Percentiles rank a stretch among this genome's conserved stretches.
phyloP scores from a whole-genome alignment of 306 rosid genomes.

The Fragaria nilgerrensis region DNA sequence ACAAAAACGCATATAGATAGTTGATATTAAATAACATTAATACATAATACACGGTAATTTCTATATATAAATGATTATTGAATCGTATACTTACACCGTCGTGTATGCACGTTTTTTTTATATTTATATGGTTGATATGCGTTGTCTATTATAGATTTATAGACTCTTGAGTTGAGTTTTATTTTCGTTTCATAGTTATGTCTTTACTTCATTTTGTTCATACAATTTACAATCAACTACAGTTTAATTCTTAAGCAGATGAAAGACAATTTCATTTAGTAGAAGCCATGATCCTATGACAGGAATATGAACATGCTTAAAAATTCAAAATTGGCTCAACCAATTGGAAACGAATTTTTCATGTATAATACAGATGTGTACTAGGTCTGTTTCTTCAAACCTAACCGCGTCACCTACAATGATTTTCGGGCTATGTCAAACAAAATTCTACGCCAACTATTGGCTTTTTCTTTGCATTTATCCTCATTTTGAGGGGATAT shows the following conservation, averaged over 20 bases:
- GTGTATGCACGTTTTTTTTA: too few relatives aligned
- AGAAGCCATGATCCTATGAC: background rate
- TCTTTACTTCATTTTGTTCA: too few relatives aligned
- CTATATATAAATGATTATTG: too few relatives aligned
- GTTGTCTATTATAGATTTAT: too few relatives aligned
- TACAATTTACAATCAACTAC: background rate
- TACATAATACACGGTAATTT: too few relatives aligned
- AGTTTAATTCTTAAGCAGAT: background rate
- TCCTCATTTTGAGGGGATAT: background rate
- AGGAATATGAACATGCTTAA: background rate
- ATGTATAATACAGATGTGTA: background rate
- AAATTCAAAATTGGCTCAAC: background rate
- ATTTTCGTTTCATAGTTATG: too few relatives aligned
- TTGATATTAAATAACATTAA: too few relatives aligned
- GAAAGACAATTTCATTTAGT: background rate
- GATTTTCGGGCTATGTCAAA: too few relatives aligned
- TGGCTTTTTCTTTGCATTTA: background rate
- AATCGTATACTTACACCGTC: too few relatives aligned
- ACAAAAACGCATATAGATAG: too few relatives aligned
- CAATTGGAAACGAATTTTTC: background rate
- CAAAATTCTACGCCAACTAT: background rate
- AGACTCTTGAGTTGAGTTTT: too few relatives aligned
- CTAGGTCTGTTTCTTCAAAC: background rate
- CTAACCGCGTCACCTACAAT: background rate
- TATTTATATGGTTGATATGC: too few relatives aligned